These are phyloP conservation scores for Delonix regia DNA, from an alignment of 306 rosid genomes.

Conservation along the genomic window DNA sequence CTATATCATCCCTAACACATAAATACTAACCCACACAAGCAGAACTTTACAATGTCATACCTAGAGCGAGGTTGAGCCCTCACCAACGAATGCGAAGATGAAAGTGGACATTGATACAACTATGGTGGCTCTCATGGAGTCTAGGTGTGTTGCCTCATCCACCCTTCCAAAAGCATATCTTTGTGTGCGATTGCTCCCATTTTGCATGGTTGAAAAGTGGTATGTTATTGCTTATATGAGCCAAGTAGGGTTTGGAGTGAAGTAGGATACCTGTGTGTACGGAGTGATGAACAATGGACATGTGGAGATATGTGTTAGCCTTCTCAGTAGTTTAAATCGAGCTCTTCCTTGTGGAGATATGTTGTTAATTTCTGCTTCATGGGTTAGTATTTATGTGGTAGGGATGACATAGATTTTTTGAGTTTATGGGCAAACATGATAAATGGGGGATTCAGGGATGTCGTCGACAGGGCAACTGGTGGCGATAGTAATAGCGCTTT, in stretches of 20 bases:
- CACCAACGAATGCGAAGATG: constrained; percentile 94
- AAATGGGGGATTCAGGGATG: too few species aligned
- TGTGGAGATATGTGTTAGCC: constrained; percentile 45
- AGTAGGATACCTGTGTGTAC: constrained; percentile 56
- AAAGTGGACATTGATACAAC: constrained; percentile 84
- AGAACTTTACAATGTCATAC: constrained; percentile 52
- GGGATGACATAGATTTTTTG: too few species aligned
- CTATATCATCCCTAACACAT: neutral
- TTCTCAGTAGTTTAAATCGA: constrained; percentile 21
- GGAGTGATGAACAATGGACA: constrained; percentile 46
- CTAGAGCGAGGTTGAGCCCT: constrained; percentile 89
- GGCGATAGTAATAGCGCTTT: too few species aligned
- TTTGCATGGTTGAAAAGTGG: constrained; percentile 74
- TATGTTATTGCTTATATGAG: constrained; percentile 45
- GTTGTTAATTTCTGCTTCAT: too few species aligned
- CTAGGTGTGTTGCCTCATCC: constrained; percentile 93
- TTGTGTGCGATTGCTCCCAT: constrained; percentile 45
- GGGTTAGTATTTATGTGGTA: too few species aligned
- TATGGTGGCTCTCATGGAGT: constrained; percentile 84
- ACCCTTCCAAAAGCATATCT: constrained; percentile 80
- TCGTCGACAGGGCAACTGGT: too few species aligned
- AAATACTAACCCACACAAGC: neutral
- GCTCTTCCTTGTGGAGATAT: too few species aligned
- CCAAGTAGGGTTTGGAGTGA: constrained; percentile 24
- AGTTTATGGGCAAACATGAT: too few species aligned